Evolutionary conservation across 805 yeast species (phyloP).

Genomic region (Ogataea wickerhamii): DNA sequence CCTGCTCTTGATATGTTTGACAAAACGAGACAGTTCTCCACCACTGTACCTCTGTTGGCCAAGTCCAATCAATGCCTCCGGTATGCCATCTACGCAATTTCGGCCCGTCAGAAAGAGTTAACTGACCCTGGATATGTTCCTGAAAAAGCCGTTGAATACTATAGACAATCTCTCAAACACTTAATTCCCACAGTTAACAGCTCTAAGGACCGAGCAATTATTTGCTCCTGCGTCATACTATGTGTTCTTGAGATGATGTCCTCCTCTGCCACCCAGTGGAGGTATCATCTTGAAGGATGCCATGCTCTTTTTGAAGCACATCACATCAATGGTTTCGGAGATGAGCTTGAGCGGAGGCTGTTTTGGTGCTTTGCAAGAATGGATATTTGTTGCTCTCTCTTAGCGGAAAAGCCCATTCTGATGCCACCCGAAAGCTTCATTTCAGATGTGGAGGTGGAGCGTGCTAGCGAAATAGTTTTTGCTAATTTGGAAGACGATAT

Average conservation of each 20-base stretch:
- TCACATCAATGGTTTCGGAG: constrained; percentile 35
- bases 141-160: background rate
- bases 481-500: constrained; percentile 17
- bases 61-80: constrained; percentile 7
- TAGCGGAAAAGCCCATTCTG: constrained; percentile 36
- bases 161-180: background rate
- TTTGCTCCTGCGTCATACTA: constrained; percentile 11
- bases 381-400: constrained; percentile 37
- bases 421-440: constrained; percentile 9
- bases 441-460: constrained; percentile 16
- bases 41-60: constrained; percentile 11
- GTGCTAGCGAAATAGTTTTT: constrained; percentile 25
- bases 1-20: constrained; percentile 18
- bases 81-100: constrained; percentile 7
- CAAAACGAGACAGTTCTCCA: constrained; percentile 12
- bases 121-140: constrained; percentile 1
- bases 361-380: constrained; percentile 41
- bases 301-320: constrained; percentile 32
- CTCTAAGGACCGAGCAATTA: background rate
- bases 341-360: constrained; percentile 31
- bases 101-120: constrained; percentile 11
- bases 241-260: constrained; percentile 40
- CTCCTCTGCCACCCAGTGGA: constrained; percentile 35
- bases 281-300: constrained; percentile 39
- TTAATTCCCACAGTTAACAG: background rate